These are phyloP conservation scores for Hemerocallis citrina DNA, from an alignment of 106 monocot genomes.

Conservation along the genomic window DNA sequence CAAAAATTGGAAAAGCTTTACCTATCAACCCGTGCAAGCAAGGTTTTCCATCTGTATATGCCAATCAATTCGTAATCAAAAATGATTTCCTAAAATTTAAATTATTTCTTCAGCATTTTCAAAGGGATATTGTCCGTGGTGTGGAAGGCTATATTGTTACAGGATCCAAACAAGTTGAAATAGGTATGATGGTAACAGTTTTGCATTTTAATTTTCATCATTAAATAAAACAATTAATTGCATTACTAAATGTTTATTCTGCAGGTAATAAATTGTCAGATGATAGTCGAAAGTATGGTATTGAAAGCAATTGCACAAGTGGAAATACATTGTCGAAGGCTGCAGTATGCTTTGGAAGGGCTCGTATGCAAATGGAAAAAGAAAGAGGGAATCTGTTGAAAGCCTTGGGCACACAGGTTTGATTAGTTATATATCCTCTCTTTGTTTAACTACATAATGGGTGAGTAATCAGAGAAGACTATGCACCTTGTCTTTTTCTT, in stretches of 20 bases:
- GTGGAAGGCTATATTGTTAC: constrained; percentile 97
- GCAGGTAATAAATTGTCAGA: constrained; percentile 86
- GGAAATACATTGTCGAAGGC: constrained; percentile 82
- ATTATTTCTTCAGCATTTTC: constrained; percentile 76
- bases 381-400: constrained; percentile 84
- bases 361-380: constrained; percentile 83
- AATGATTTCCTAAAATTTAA: background rate
- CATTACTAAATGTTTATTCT: background rate
- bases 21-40: constrained; percentile 84
- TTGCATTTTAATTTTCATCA: background rate
- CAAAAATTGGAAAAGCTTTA: constrained; percentile 95
- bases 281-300: constrained; percentile 96
- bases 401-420: constrained; percentile 86
- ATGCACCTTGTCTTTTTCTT: no score
- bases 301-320: constrained; percentile 89
- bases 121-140: constrained; percentile 96
- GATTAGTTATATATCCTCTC: background rate
- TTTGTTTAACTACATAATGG: background rate
- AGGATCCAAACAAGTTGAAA: constrained; percentile 96
- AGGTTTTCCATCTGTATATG: constrained; percentile 35
- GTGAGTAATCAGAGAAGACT: no score
- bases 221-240: no score
- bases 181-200: constrained; percentile 36
- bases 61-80: background rate
- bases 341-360: constrained; percentile 61